Conservation (phyloP, 1,284 basidiomycete genomes). For the Trichosporon coremiiforme region DNA sequence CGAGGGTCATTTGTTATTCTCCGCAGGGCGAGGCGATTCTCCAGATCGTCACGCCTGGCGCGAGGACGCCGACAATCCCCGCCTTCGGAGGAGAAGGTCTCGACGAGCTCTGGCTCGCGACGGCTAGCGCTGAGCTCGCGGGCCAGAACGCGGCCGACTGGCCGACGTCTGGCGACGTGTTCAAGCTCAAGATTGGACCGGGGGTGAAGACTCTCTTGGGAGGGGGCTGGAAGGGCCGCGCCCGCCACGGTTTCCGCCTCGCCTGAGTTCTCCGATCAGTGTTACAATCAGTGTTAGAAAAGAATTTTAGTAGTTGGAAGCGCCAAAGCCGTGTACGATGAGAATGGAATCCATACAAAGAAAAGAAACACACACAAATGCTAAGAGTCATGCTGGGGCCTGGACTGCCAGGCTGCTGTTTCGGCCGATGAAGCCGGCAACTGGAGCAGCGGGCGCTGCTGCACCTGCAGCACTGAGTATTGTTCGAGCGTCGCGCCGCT, state of each 20-base stretch:
- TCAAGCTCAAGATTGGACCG: conserved; percentile 41
- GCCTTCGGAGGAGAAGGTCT: conserved; percentile 51
- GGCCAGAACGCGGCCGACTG: conserved; percentile 38
- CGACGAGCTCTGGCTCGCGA: conserved; percentile 47
- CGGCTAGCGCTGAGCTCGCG: conserved; percentile 41
- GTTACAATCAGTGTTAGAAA: no score
- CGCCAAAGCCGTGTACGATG: neutral
- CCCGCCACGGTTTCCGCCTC: conserved; percentile 27
- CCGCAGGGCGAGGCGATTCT: conserved; percentile 46
- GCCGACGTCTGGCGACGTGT: conserved; percentile 45
- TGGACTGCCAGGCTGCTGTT: neutral
- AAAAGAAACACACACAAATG: conserved; percentile 26
- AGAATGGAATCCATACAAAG: conserved; percentile 20
- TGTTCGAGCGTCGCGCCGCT: neutral
- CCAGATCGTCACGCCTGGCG: conserved; percentile 38
- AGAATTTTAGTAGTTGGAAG: neutral
- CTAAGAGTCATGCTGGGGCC: conserved; percentile 21
- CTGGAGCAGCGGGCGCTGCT: no score
- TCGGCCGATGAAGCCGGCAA: neutral
- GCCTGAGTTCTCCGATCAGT: no score
- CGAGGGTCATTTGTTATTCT: conserved; percentile 45
- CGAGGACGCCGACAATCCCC: conserved; percentile 48
- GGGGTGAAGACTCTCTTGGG: conserved; percentile 38
- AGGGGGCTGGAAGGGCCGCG: conserved; percentile 41
- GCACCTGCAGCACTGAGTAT: no score